Evolutionary conservation across 2,329 filamentous ascomycete species (phyloP).

Genomic region (Didymella segeticola): DNA sequence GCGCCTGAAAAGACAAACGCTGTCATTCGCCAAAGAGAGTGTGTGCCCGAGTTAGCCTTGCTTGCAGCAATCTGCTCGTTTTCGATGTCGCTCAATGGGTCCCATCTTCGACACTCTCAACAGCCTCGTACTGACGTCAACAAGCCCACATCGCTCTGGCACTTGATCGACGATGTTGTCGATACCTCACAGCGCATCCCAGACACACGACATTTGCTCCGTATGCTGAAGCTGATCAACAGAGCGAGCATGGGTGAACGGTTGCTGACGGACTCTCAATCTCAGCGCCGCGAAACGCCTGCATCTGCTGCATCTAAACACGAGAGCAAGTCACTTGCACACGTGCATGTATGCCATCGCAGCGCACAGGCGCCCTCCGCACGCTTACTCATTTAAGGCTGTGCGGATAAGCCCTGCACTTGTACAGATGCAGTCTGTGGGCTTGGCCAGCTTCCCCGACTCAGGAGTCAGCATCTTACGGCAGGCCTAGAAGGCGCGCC

Average conservation of each 20-base stretch:
- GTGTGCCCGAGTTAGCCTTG: not conserved
- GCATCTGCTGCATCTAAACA: conserved; percentile 1
- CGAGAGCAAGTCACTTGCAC: conserved; percentile 14
- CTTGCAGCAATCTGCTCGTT: not conserved
- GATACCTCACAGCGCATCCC: not conserved
- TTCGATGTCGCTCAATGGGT: not conserved
- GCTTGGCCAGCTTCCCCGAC: conserved; percentile 1
- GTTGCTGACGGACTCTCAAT: not conserved
- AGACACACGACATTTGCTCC: not conserved
- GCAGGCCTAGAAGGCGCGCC: conserved; percentile 7
- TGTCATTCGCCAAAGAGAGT: not conserved
- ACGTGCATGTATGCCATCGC: conserved; percentile 9
- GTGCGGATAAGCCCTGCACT: conserved; percentile 8
- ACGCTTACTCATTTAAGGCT: not conserved
- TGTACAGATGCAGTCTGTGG: conserved; percentile 8
- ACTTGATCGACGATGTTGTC: not conserved
- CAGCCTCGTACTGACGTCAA: not conserved
- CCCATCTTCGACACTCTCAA: not conserved
- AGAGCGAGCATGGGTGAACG: conserved; percentile 1
- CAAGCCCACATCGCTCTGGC: conserved; percentile 1
- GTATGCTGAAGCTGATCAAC: not conserved
- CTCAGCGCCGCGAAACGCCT: not conserved
- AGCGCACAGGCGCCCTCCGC: conserved; percentile 3
- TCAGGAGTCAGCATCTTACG: not conserved
- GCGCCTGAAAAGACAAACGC: not conserved